Base-by-base conservation (phyloP, 2,329 filamentous ascomycete genomes). In the Diaporthe sp. region DNA sequence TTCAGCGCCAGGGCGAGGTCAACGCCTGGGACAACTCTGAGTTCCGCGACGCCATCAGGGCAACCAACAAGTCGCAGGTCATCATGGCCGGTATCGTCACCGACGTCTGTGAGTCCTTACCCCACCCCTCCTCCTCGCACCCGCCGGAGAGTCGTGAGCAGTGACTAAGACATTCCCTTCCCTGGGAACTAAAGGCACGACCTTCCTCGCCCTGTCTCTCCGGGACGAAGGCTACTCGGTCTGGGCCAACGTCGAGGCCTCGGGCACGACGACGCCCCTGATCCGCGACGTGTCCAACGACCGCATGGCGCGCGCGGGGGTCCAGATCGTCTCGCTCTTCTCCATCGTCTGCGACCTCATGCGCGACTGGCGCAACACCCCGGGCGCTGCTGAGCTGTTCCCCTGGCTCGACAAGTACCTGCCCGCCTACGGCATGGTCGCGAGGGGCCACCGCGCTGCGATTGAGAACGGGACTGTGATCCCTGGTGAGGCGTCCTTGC, bases 21-120 rank as follows among this genome's bases (percentile, higher is more conserved):
- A 90, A 95, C 80, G 93, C 94, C 3, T 95, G 93, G 94, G 94
- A 95, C 81, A 95, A 94, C 79, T 78, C 87, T 3, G 89, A 93
- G 0, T 95, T 95, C 85, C 88, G 89, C 49, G 86, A 86, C 2
- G 93, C 94, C 2, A 87, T 95, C 76, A 84, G 88, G 77, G 92
- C 92, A 2, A 89, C 92, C 5, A 89, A 89, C 75, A 92, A 91
- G 82, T 91, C 88, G 42, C 94, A 95, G 82, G 86, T 95, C 79
- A 93, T 95, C 80, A 83, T 96, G 22, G 93, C 87, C 3, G 93
- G 94, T 10, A 94, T 95, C 79, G 89, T 90, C 2, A 95, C 94
- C 0, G 94, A 95, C 81, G 93, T 95, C 75, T 95, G 92, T 88
- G 74, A 68, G 78, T 79, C 19, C 3, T 22, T 2, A 25, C 22